Evolutionary conservation across 306 rosid genomes (phyloP), one percentile per base, ranked within the genome.

Genomic region (Comarum palustre): DNA sequence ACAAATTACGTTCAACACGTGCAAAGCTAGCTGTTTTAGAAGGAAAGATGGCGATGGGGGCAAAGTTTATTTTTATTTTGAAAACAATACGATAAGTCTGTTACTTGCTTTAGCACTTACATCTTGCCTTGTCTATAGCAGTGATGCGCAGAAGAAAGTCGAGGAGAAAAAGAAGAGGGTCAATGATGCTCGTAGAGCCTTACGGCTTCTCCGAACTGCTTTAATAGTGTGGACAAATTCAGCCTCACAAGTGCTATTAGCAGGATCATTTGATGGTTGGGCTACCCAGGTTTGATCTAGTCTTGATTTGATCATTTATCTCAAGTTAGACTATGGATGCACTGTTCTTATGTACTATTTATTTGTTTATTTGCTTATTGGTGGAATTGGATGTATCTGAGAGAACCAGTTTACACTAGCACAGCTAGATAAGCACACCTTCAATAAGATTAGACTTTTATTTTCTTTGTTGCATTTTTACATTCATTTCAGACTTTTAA

Each of bases 211-310:
- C 74, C 90, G 82, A 46, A 51, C 78, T 52, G 70, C 88, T 73
- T 81, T 84, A 81, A 78, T 95, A 74, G 86, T 88, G 46, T 95
- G 96, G 96, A 87, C 93, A 22, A 92, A 73, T 82, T 59, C 81
- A 60, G 99, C 96, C 79, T 83, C 96, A 4, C 90, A 88, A 83
- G 99, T 95, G 80, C 83, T 90, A 71, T 76, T 95, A 55, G 77
- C 72, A 5, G 99, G 97, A 72, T 95, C 99, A 32, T 95, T 87
- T 73, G 97, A 95, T 83, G 99, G 99, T 73, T 91, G 99, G 97
- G 79, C 92, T 39, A 74, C 86, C 64, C 84, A 90, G 99, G 97
- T 95, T 8, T 75, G 52, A 54, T 75, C 69, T 76, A 70, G 58
- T 55, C 54, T 82, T 51, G 41, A 64, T 36, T 73, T 11, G 50